phyloP scores from a whole-genome alignment of 75 land plant species.

The Cryptomeria japonica region DNA sequence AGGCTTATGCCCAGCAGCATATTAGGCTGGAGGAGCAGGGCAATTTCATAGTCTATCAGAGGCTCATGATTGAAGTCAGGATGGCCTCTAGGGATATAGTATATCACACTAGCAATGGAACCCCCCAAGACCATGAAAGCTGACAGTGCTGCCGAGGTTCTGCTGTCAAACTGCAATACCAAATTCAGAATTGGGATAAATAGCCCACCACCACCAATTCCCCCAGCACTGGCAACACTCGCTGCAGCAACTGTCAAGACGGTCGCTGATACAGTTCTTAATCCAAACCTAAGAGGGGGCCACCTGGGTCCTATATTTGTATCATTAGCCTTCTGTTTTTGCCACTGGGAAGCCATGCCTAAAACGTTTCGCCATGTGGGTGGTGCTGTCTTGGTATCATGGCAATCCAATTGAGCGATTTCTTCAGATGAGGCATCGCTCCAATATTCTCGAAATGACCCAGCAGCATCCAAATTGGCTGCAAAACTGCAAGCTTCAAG shows the following conservation, averaged over 20 bases:
- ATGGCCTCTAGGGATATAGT: slow-evolving; percentile 15
- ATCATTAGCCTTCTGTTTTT: not conserved
- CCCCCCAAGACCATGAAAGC: slow-evolving; percentile 72
- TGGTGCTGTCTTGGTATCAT: not conserved
- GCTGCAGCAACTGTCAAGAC: slow-evolving; percentile 41
- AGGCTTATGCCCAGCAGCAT: slow-evolving; percentile 69
- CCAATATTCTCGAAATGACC: not conserved
- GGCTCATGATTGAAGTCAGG: slow-evolving; percentile 15
- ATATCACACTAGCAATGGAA: slow-evolving; percentile 47
- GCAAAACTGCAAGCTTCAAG: not conserved
- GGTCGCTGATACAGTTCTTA: not conserved
- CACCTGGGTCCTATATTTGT: not conserved
- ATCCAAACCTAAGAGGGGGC: not conserved
- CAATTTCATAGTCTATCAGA: slow-evolving; percentile 57
- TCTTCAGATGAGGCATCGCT: not conserved
- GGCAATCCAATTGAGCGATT: not conserved
- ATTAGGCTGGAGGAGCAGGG: slow-evolving; percentile 59
- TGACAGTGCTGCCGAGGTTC: slow-evolving; percentile 55
- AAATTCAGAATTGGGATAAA: slow-evolving; percentile 47
- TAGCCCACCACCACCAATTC: slow-evolving; percentile 64
- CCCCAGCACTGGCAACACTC: slow-evolving; percentile 54
- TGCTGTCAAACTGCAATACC: slow-evolving; percentile 47
- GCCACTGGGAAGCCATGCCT: not conserved
- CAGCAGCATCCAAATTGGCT: not conserved
- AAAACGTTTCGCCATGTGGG: not conserved